phyloP scores from a whole-genome alignment of 345 rosid species.

The Moringa oleifera region DNA sequence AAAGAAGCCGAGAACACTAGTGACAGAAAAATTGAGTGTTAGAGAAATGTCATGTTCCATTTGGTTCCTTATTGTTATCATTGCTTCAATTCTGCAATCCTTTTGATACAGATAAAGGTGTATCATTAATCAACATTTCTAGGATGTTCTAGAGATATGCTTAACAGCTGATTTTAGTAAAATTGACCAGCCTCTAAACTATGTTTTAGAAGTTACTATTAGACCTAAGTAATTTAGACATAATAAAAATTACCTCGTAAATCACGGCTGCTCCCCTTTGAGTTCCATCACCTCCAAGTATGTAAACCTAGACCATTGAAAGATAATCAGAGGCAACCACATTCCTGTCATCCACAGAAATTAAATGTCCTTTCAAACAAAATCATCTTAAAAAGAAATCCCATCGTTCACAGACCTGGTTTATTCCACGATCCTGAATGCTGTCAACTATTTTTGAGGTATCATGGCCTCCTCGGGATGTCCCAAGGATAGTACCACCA shows the following conservation, averaged over 20 bases:
- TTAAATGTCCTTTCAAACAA: background rate
- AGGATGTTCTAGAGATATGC: background rate
- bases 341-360: background rate
- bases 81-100: too few species aligned
- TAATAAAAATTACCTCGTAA: conserved; percentile 57
- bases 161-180: background rate
- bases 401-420: conserved; percentile 45
- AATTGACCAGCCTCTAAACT: background rate
- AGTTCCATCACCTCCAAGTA: conserved; percentile 88
- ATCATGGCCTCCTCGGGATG: conserved; percentile 82
- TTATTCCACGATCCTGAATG: conserved; percentile 90
- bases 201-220: too few species aligned
- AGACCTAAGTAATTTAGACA: too few species aligned
- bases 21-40: too few species aligned
- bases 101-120: too few species aligned
- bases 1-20: too few species aligned
- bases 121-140: background rate
- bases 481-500: conserved; percentile 84
- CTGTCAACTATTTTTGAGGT: conserved; percentile 77
- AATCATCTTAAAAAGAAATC: background rate
- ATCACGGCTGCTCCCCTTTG: conserved; percentile 67
- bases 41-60: too few species aligned
- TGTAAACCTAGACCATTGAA: conserved; percentile 49
- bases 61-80: too few species aligned
- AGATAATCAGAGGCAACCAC: conserved; percentile 4